Base-by-base conservation (phyloP, 441 rosid genomes). In the Aleurites moluccanus region DNA sequence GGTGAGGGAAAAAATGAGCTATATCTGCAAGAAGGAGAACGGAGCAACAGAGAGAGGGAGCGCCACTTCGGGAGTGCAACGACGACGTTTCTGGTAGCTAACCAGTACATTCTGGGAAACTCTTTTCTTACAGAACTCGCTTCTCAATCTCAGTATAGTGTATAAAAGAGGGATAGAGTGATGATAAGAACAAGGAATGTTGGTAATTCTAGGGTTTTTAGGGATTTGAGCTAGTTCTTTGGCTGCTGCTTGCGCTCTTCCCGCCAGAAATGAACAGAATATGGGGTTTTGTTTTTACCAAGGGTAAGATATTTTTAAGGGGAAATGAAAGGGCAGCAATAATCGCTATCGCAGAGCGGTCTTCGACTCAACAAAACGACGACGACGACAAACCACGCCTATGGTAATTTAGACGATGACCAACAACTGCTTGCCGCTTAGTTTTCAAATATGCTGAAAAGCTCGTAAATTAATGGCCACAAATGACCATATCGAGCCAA, bases 21-120 rank as follows among this genome's bases (percentile, higher is more conserved):
- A 82, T 47, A 77, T 63, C 67, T 73, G 80, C 78, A 82, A 75
- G 81, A 73, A 72, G 90, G 85, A 1, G 87, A 75, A 72, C 86
- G 85, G 49, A 85, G 82, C 75, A 88, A 79, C 73, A 82, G 78
- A 65, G 91, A 78, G 80, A 89, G 81, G 44, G 88, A 84, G 15
- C 91, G 89, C 86, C 88, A 88, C 83, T 73, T 84, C 10, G 95
- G 90, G 40, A 89, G 47, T 18, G 96, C 83, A 80, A 85, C 83
- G 84, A 83, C 88, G 68, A 83, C 96, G 82, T 82, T 88, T 81
- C 96, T 80, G 16, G 85, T 80, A 10, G 94, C 89, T n/a, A 90
- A 67, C 94, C 93, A 80, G 82, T 83, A 86, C 98, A 94, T 94
- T 33, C 35, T 40, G 66, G 45, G 38, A 53, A 59, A 56, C 13